Conservation (phyloP, 306 rosid genomes). For the Vigna reflexopilosa region DNA sequence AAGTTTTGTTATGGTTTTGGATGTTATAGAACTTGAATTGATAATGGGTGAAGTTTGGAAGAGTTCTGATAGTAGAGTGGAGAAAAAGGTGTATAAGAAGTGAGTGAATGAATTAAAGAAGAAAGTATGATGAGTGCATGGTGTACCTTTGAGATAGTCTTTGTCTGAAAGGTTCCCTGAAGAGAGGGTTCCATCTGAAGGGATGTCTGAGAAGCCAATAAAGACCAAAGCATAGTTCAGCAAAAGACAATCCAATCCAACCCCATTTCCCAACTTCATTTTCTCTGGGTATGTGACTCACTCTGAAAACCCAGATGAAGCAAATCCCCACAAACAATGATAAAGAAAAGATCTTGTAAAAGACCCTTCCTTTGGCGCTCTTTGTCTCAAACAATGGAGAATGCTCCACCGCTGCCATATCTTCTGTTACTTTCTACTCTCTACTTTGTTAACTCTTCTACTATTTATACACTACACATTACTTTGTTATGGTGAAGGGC, state of each 20-base stretch:
- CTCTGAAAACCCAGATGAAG: conserved; percentile 66
- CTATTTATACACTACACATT: neutral
- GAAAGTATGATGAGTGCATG: too few species aligned
- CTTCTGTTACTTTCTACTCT: neutral
- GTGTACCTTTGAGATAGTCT: conserved; percentile 64
- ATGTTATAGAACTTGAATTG: too few species aligned
- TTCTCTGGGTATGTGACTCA: conserved; percentile 47
- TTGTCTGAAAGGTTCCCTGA: conserved; percentile 59
- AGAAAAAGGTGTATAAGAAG: too few species aligned
- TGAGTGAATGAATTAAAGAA: too few species aligned
- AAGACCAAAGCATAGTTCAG: conserved; percentile 77
- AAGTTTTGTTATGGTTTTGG: too few species aligned
- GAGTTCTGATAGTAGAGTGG: too few species aligned
- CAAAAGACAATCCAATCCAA: conserved; percentile 62
- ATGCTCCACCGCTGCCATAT: conserved; percentile 1
- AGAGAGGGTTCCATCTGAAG: conserved; percentile 59
- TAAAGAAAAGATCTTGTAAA: conserved; percentile 48
- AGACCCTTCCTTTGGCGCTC: conserved; percentile 48
- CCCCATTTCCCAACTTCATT: conserved; percentile 55
- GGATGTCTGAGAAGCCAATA: conserved; percentile 71
- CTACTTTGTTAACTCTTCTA: neutral
- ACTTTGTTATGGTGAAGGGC: neutral
- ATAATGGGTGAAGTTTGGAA: too few species aligned
- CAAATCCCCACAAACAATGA: conserved; percentile 58
- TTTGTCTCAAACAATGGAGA: conserved; percentile 61